Evolutionary conservation across 2,329 filamentous ascomycete species (phyloP), one percentile per base, ranked within the genome.

Genomic region (Aaosphaeria pasadenensis): DNA sequence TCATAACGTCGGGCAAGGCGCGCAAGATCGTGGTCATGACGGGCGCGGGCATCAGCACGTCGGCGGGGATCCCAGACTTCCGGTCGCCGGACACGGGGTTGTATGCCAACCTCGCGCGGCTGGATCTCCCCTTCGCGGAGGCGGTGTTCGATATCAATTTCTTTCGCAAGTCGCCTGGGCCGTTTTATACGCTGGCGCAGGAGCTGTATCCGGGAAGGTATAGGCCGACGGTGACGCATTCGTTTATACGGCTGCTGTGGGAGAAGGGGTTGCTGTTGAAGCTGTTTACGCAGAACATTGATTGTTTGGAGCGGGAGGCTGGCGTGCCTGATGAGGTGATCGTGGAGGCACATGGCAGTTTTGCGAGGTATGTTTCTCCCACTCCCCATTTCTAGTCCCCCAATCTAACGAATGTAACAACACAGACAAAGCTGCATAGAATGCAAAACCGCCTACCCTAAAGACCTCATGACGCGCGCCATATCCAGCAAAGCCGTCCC

Each of bases 221-320:
- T 74, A 80, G 86, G 46, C 94, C 94, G 0, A 99, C 94, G 1
- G 77, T 97, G 46, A 88, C 91, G 2, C 94, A 99, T 72, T 86
- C 83, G 33, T 99, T 99, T 71, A 85, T 99, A 60, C 80, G 84
- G 11, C 77, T 99, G 28, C 83, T 97, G 11, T 81, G 91, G 48
- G 77, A 85, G 51, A 96, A 95, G 72, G 84, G 83, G 4, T 75
- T 92, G 38, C 75, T 99, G 28, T 75, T 87, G 56, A 94, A 91
- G 76, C 82, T 94, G 45, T 99, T 97, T 70, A 96, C 94, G 0
- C 94, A 99, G 66, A 99, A 99, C 64, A 97, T 99, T 57, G 94
- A 99, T 73, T 96, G 91, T 62, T 79, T 99, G 9, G 94, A 99
- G 72, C 83, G 91, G 24, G 80, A 83, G 57, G 94, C 92, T 9